Evolutionary conservation across 805 yeast species (phyloP).

Genomic region (Hanseniaspora clermontiae): DNA sequence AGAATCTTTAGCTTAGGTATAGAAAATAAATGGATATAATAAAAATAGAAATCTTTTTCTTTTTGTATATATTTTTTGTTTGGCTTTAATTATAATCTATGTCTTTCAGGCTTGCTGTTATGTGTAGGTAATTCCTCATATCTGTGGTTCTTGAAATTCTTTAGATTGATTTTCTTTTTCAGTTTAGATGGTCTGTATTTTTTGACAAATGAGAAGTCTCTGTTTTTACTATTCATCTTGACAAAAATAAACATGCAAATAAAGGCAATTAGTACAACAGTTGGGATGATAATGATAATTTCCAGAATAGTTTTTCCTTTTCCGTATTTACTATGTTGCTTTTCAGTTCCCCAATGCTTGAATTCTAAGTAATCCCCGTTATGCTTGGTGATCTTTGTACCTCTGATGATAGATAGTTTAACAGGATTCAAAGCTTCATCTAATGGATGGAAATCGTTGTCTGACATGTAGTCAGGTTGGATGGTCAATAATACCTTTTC

Average conservation of each 20-base stretch:
- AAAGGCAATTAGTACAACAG: slow-evolving; percentile 47
- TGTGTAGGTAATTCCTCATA: slow-evolving; percentile 33
- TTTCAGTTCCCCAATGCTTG: slow-evolving; percentile 35
- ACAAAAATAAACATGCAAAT: slow-evolving; percentile 55
- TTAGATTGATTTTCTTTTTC: slow-evolving; percentile 29
- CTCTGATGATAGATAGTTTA: slow-evolving; percentile 32
- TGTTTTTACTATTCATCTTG: slow-evolving; percentile 40
- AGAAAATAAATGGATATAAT: slow-evolving; percentile 27
- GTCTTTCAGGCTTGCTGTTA: slow-evolving; percentile 18
- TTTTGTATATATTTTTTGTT: not conserved
- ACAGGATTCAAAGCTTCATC: slow-evolving; percentile 34
- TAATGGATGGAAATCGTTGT: slow-evolving; percentile 51
- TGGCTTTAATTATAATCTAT: not conserved
- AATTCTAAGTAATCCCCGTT: slow-evolving; percentile 34
- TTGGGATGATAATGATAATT: slow-evolving; percentile 56
- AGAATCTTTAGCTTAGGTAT: slow-evolving; percentile 30
- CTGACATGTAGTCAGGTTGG: slow-evolving; percentile 56
- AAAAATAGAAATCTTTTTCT: not conserved
- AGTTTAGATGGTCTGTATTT: slow-evolving; percentile 26
- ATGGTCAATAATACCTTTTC: slow-evolving; percentile 52
- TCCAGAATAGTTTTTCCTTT: slow-evolving; percentile 37
- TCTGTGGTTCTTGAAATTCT: slow-evolving; percentile 28
- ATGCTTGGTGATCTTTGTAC: slow-evolving; percentile 32
- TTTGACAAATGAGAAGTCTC: slow-evolving; percentile 39
- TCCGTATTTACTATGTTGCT: slow-evolving; percentile 20